Base-by-base conservation (phyloP, 2,329 filamentous ascomycete genomes). In the Clarireedia monteithiana region DNA sequence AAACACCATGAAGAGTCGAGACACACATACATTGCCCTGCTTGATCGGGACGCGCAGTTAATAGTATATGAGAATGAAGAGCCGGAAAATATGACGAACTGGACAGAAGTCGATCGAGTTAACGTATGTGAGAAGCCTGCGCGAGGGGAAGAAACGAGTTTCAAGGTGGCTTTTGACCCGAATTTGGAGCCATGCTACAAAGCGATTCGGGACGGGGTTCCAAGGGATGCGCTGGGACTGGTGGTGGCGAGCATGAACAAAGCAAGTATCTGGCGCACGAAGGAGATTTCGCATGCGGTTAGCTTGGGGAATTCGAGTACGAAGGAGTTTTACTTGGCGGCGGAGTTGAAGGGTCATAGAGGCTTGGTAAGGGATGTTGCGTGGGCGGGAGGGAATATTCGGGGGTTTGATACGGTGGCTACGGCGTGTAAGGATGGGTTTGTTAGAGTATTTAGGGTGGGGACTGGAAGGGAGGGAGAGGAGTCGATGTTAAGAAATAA, bases 381-480 rank as follows among this genome's bases (percentile, higher is more conserved):
- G 2, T 99, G 94, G 94, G 90, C 92, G 1, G 88, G 91, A 48
- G 92, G 91, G 12, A 95, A 91, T 62, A 90, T 95, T 65, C 78
- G 91, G 40, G 92, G 92, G 1, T 92, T 89, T 69, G 94, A 99
- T 70, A 80, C 92, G 56, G 81, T 97, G 64, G 94, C 92, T 3
- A 95, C 91, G 5, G 92, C 91, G 2, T 94, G 89, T 68, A 95
- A 95, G 70, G 94, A 99, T 68, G 92, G 94, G 3, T 85, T 84
- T 64, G 84, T 96, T 42, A 81, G 92, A 42, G 86, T 99, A n/a
- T 96, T 95, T 67, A 84, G 92, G 64, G 71, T 95, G 17, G 82
- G 85, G 38, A 87, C 86, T 0, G 59, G 15, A 74, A 70, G 59
- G 79, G 73, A 64, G 6, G 78, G 70, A 48, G 78, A 74, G 62